A percentile compares a stretch with the other conserved stretches of the same genome.
Evolutionary conservation across 2,329 filamentous ascomycete genomes (phyloP).

Genomic region (Penicillium vulpinum): DNA sequence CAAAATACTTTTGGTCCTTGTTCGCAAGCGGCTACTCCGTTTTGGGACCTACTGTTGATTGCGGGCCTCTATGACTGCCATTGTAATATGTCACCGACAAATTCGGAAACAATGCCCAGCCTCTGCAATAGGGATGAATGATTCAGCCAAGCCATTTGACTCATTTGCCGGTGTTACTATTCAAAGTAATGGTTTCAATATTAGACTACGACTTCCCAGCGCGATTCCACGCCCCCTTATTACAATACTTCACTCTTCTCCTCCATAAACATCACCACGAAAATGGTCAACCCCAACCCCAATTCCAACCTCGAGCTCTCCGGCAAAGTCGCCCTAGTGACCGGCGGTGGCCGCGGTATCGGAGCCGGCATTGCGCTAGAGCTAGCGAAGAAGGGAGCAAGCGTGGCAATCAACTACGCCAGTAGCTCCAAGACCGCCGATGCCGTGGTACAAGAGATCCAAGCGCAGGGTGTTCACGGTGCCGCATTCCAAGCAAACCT

Average conservation of each 20-base stretch:
- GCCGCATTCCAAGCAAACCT: slow-evolving; percentile 69
- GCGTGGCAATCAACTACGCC: slow-evolving; percentile 48
- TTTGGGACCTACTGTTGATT: neutral
- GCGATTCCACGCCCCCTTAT: neutral
- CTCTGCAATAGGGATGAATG: neutral
- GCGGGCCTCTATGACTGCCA: neutral
- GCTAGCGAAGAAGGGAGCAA: slow-evolving; percentile 42
- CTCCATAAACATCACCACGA: neutral
- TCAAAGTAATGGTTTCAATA: neutral
- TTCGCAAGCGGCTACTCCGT: slow-evolving; percentile 2
- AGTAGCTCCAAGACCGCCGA: slow-evolving; percentile 65
- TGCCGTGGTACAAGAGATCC: slow-evolving; percentile 65
- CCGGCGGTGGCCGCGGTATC: slow-evolving; percentile 42
- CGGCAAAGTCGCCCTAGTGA: slow-evolving; percentile 42
- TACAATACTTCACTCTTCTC: neutral
- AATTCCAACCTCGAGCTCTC: slow-evolving; percentile 22
- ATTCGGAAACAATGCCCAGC: slow-evolving; percentile 1
- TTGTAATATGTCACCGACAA: neutral
- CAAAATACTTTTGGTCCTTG: neutral
- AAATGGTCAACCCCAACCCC: slow-evolving; percentile 21
- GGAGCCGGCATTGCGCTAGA: slow-evolving; percentile 45
- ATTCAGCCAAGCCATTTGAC: neutral
- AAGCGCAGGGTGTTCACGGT: slow-evolving; percentile 62
- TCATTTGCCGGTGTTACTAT: neutral
- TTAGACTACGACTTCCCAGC: neutral